These are phyloP conservation scores for Nicotiana knightiana DNA, from an alignment of 257 asterid species.

Conservation along the genomic window DNA sequence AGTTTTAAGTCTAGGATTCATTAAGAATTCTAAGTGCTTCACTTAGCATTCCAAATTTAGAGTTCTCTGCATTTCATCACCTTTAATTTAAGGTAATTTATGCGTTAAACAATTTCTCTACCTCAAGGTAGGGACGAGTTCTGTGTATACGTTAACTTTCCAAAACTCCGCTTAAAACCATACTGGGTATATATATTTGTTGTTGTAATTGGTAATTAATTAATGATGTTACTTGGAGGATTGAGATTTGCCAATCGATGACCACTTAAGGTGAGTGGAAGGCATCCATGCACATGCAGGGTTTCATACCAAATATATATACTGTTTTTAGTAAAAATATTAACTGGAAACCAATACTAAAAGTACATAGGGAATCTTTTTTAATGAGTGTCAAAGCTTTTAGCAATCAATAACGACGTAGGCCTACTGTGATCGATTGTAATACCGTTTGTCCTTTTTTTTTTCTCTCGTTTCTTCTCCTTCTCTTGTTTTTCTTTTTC, in stretches of 20 bases:
- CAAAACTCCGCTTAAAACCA: fast-evolving
- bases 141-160: no score
- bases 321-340: not conserved
- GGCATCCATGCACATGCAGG: not conserved
- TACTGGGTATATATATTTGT: fast-evolving
- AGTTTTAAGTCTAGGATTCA: not conserved
- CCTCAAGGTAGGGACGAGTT: no score
- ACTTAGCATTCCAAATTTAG: not conserved
- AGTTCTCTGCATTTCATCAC: not conserved
- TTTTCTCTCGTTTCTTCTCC: not conserved
- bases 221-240: not conserved
- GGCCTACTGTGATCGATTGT: not conserved
- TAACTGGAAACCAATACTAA: not conserved
- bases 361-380: not conserved
- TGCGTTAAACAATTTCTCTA: no score
- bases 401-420: not conserved
- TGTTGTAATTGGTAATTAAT: no score
- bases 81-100: not conserved
- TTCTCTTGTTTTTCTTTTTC: not conserved
- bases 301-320: not conserved
- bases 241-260: not conserved
- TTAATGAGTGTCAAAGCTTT: not conserved
- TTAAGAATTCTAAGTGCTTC: not conserved
- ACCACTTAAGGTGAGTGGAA: not conserved
- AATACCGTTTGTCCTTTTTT: not conserved